phyloP scores from a whole-genome alignment of 179 eudicot genomes.

The Monotropa hypopitys region DNA sequence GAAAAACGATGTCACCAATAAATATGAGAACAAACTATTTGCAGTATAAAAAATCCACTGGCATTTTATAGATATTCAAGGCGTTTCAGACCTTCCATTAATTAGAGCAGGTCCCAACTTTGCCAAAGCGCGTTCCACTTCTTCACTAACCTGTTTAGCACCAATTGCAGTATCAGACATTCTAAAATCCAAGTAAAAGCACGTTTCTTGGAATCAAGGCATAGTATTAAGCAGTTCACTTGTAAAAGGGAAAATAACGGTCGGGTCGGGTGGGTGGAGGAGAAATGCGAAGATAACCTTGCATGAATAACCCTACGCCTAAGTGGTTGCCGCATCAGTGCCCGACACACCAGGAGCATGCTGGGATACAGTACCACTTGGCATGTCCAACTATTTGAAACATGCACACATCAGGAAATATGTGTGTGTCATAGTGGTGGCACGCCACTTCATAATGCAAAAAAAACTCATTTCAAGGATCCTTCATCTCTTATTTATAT shows the following conservation, averaged over 20 bases:
- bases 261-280: neutral
- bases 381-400: no score
- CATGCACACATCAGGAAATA: no score
- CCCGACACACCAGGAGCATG: neutral
- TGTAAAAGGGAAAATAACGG: neutral
- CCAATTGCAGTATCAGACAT: conserved; percentile 9
- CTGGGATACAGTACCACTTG: neutral
- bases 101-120: conserved; percentile 74
- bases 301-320: neutral
- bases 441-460: neutral
- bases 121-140: conserved; percentile 94
- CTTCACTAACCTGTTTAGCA: conserved; percentile 76
- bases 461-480: no score
- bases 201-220: neutral
- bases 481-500: no score
- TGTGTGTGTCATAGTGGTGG: no score
- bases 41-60: neutral
- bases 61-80: neutral
- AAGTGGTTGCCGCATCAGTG: neutral
- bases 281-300: neutral
- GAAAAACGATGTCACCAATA: neutral
- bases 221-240: neutral
- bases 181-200: neutral
- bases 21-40: neutral
- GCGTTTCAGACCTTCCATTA: conserved; percentile 52